Evolutionary conservation across 2,329 filamentous ascomycete species (phyloP).

Genomic region (Trichoderma sp.): DNA sequence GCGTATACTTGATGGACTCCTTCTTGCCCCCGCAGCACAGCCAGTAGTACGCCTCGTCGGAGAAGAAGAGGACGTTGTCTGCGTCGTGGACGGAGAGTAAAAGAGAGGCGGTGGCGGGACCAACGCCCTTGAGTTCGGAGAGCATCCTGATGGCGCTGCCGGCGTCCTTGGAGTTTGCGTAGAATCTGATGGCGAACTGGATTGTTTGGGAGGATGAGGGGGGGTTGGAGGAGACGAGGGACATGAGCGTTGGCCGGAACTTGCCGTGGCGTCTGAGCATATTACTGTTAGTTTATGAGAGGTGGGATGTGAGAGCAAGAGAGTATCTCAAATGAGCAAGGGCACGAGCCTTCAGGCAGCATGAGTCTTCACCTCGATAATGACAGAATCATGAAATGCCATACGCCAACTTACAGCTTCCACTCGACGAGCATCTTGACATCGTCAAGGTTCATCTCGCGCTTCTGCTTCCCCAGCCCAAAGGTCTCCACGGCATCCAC

Average conservation of each 20-base stretch:
- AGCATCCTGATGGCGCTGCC: conserved; percentile 56
- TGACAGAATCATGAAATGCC: neutral
- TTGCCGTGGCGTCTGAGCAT: conserved; percentile 59
- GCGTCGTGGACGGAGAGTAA: conserved; percentile 68
- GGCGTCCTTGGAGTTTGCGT: conserved; percentile 47
- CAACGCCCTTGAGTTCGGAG: conserved; percentile 69
- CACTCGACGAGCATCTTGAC: conserved; percentile 66
- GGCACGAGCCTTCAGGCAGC: neutral
- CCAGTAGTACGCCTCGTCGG: conserved; percentile 78
- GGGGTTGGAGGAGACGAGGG: conserved; percentile 64
- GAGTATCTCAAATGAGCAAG: neutral
- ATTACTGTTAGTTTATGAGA: too few relatives aligned
- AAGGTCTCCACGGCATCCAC: conserved; percentile 54
- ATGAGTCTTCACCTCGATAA: too few relatives aligned
- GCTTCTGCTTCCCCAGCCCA: conserved; percentile 38
- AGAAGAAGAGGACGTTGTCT: conserved; percentile 69
- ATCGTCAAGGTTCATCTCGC: conserved; percentile 57
- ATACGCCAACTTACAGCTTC: conserved; percentile 62
- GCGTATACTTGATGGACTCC: conserved; percentile 66
- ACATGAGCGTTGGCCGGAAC: conserved; percentile 63
- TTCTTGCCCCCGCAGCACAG: conserved; percentile 58
- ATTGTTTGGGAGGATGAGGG: conserved; percentile 53
- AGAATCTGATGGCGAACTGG: conserved; percentile 52
- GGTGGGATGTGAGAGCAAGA: too few relatives aligned
- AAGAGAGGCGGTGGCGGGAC: conserved; percentile 77